Evolutionary conservation across 345 rosid genomes (phyloP).

Genomic region (Gossypium longicalyx): DNA sequence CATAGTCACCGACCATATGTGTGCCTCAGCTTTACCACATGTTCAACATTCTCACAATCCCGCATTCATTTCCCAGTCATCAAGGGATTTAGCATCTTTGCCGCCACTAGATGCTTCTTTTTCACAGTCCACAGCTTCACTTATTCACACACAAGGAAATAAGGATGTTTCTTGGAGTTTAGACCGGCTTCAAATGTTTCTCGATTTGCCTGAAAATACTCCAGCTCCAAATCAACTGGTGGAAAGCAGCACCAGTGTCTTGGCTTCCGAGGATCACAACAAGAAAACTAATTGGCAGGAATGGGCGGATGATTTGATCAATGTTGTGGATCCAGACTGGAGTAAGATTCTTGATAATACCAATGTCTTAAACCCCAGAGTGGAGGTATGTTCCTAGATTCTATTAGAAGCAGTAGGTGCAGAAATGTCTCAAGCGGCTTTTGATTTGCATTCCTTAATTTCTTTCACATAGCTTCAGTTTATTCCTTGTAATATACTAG

Average conservation of each 20-base stretch:
- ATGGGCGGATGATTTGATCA: constrained; percentile 63
- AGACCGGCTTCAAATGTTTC: constrained; percentile 47
- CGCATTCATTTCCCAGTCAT: constrained; percentile 39
- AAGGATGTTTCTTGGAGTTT: constrained; percentile 48
- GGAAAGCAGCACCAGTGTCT: constrained; percentile 38
- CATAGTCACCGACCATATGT: constrained; percentile 29
- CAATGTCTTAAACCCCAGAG: constrained; percentile 34
- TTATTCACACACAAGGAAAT: constrained; percentile 35
- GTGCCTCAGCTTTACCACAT: constrained; percentile 30
- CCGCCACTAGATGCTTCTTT: constrained; percentile 25
- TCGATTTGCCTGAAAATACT: constrained; percentile 43
- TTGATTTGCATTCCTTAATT: constrained; percentile 2
- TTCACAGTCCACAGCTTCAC: constrained; percentile 28
- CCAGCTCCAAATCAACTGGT: constrained; percentile 36
- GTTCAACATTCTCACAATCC: constrained; percentile 33
- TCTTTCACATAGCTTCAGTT: not conserved
- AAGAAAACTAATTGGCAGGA: constrained; percentile 54
- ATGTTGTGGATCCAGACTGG: constrained; percentile 63
- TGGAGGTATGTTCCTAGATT: constrained; percentile 44
- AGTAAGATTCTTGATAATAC: constrained; percentile 54
- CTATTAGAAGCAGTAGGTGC: not conserved
- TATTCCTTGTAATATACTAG: not conserved
- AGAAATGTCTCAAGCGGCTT: not conserved
- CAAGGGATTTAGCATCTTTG: constrained; percentile 28
- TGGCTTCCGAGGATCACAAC: constrained; percentile 35